Evolutionary conservation across 768 basidiomycete species (phyloP).

Genomic region (Suillus subaureus): DNA sequence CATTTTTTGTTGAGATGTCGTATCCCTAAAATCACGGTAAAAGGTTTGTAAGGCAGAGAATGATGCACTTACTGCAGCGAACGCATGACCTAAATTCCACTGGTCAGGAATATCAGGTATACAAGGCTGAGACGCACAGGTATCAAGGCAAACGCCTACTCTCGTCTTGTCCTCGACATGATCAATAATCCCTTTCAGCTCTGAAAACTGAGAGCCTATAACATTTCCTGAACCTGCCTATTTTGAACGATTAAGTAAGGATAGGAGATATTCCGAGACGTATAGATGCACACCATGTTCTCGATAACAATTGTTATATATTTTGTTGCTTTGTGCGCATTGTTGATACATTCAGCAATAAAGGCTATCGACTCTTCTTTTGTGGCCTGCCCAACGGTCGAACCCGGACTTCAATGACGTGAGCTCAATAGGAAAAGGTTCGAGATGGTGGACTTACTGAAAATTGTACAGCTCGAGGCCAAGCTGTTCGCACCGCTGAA

Average conservation of each 20-base stretch:
- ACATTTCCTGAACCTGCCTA: conserved; percentile 83
- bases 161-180: conserved; percentile 71
- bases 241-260: neutral
- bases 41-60: neutral
- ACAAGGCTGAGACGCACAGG: conserved; percentile 50
- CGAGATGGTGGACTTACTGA: conserved; percentile 57
- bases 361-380: conserved; percentile 58
- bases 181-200: conserved; percentile 69
- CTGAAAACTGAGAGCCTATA: conserved; percentile 69
- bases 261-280: neutral
- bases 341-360: conserved; percentile 75
- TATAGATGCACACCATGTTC: conserved; percentile 65
- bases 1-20: conserved; percentile 72
- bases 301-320: conserved; percentile 70
- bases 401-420: conserved; percentile 63
- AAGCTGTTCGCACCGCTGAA: conserved; percentile 75
- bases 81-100: conserved; percentile 63
- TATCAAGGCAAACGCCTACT: conserved; percentile 85
- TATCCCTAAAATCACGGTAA: conserved; percentile 55
- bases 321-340: conserved; percentile 64
- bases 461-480: conserved; percentile 81
- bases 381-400: conserved; percentile 72
- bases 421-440: neutral
- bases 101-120: neutral
- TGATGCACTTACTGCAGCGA: conserved; percentile 62